Conservation (phyloP, 176 grass and related monocot species). For the Hordeum vulgare region DNA sequence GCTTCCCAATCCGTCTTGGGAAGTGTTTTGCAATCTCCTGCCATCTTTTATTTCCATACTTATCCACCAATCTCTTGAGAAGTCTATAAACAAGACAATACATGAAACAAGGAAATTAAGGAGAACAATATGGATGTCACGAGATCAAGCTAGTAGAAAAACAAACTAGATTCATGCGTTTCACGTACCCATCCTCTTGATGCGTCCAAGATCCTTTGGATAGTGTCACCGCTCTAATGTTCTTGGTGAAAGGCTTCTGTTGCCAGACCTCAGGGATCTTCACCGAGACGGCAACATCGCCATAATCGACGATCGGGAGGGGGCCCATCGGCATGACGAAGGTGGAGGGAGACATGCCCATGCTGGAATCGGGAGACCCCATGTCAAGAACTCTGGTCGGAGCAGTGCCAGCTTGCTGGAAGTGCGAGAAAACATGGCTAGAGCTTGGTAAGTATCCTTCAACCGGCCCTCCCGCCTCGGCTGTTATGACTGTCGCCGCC, state of each 20-base stretch:
- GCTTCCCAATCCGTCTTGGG: slow-evolving; percentile 63
- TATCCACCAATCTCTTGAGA: slow-evolving; percentile 37
- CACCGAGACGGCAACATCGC: background rate
- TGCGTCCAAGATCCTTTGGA: slow-evolving; percentile 58
- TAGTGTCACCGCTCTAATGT: background rate
- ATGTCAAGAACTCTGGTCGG: background rate
- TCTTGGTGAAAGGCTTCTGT: background rate
- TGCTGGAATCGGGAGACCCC: background rate
- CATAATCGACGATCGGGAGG: background rate
- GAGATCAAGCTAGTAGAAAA: background rate
- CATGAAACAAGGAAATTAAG: background rate
- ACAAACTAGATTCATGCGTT: background rate
- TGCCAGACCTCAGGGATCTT: background rate
- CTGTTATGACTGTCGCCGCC: background rate
- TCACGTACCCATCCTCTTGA: slow-evolving; percentile 54
- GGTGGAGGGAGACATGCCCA: background rate
- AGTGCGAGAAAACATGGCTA: background rate
- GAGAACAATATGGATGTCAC: background rate
- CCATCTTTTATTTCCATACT: slow-evolving; percentile 51
- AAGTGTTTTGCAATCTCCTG: slow-evolving; percentile 45
- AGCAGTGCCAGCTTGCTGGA: background rate
- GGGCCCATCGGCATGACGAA: slow-evolving; percentile 1
- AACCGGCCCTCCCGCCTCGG: background rate
- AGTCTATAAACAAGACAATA: slow-evolving; percentile 20
- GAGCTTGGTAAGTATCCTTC: background rate